A percentile compares a stretch with the other conserved stretches of the same genome.
These are phyloP conservation scores for Talaromyces pinophilus DNA, from an alignment of 2,329 filamentous ascomycete genomes.

Conservation along the genomic window DNA sequence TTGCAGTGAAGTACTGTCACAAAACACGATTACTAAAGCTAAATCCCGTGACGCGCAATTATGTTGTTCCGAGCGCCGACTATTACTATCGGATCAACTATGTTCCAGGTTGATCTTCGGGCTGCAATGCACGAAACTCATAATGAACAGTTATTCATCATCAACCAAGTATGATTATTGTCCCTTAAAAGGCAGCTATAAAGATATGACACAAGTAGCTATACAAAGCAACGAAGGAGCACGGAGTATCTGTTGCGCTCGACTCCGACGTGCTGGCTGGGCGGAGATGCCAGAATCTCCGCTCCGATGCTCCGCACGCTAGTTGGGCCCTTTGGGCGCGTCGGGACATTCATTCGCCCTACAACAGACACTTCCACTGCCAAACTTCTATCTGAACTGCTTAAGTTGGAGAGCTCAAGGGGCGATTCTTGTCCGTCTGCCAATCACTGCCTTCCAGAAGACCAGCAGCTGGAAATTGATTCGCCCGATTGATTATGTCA, in stretches of 20 bases:
- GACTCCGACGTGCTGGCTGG: conserved; percentile 7
- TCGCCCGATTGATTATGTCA: conserved; percentile 3
- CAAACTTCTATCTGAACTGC: not conserved
- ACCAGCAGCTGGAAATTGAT: not conserved
- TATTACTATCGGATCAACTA: not conserved
- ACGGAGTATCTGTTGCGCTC: conserved; percentile 2
- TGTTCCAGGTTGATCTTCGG: not conserved
- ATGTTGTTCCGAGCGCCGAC: not conserved
- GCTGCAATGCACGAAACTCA: not conserved
- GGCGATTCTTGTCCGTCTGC: not conserved
- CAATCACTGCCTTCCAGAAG: not conserved
- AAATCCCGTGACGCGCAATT: conserved; percentile 2
- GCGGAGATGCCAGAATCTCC: conserved; percentile 11
- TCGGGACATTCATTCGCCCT: conserved; percentile 10
- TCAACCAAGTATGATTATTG: not conserved
- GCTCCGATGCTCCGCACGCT: conserved; percentile 17
- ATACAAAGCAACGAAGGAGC: not conserved
- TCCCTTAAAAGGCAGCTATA: not conserved
- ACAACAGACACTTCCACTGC: not conserved
- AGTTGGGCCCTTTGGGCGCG: not conserved
- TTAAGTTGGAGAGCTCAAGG: not conserved
- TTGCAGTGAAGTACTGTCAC: not conserved
- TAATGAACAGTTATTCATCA: not conserved
- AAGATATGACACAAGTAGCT: no score
- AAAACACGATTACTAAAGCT: not conserved